Evolutionary conservation across 306 rosid genomes (phyloP).

Genomic region (Sindora glabra): DNA sequence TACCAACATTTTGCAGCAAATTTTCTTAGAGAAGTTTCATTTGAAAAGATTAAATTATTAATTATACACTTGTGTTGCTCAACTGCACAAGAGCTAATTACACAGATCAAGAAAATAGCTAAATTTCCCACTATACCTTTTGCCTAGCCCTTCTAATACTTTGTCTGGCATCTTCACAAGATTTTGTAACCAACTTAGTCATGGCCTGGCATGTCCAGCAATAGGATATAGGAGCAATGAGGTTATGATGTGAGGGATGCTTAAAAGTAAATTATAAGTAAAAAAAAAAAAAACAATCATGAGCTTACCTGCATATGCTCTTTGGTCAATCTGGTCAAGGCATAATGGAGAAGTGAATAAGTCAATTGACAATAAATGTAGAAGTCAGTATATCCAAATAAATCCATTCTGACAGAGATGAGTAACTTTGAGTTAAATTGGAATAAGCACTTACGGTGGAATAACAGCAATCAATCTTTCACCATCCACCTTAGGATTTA

Average conservation of each 20-base stretch:
- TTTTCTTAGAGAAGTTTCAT: background rate
- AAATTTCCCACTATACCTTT: slow-evolving; percentile 47
- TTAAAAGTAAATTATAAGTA: background rate
- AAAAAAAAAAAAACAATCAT: background rate
- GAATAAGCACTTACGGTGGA: slow-evolving; percentile 69
- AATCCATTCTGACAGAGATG: background rate
- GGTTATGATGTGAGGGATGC: background rate
- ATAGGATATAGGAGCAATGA: background rate
- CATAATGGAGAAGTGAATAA: slow-evolving; percentile 16
- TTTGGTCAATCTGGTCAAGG: slow-evolving; percentile 93
- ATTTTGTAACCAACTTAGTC: slow-evolving; percentile 68
- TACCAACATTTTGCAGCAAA: background rate
- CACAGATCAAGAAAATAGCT: background rate
- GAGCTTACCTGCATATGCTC: slow-evolving; percentile 79
- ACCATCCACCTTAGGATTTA: slow-evolving; percentile 75
- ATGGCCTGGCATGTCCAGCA: slow-evolving; percentile 49
- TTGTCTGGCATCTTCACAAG: slow-evolving; percentile 79
- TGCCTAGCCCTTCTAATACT: slow-evolving; percentile 90
- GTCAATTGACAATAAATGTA: slow-evolving; percentile 4
- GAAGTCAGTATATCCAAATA: slow-evolving; percentile 5
- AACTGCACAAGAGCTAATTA: background rate
- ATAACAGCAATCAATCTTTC: slow-evolving; percentile 86
- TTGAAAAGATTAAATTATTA: background rate
- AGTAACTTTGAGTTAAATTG: slow-evolving; percentile 4
- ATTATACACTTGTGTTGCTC: background rate